A percentile compares a stretch with the other conserved stretches of the same genome.
phyloP scores from a whole-genome alignment of 176 grass and related monocot species.

The Dendrocalamus sinicus region DNA sequence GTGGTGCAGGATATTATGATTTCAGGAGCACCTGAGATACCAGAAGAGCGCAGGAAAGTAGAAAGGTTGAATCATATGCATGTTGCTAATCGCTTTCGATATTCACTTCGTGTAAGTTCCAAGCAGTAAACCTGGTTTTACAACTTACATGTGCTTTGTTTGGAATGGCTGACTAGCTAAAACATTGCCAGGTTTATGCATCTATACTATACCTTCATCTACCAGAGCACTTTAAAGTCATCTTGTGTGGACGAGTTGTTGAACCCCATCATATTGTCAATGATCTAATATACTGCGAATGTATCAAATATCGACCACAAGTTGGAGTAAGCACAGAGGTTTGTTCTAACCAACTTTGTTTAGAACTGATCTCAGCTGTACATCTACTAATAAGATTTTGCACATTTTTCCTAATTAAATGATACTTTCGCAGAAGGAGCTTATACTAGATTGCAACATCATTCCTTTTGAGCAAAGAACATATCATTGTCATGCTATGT shows the following conservation, averaged over 20 bases:
- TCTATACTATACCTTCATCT: constrained; percentile 73
- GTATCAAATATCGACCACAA: constrained; percentile 73
- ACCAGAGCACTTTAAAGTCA: constrained; percentile 58
- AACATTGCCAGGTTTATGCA: constrained; percentile 66
- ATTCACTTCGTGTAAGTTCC: constrained; percentile 68
- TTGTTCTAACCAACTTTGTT: constrained; percentile 33
- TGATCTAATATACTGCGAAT: constrained; percentile 67
- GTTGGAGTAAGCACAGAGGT: constrained; percentile 57
- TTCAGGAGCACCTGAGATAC: constrained; percentile 42
- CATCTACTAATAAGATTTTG: constrained; percentile 12
- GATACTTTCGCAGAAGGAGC: background rate
- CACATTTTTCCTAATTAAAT: background rate
- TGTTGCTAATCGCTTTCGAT: constrained; percentile 59
- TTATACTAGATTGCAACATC: constrained; percentile 3
- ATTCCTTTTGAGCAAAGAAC: background rate
- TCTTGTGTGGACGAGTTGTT: constrained; percentile 67
- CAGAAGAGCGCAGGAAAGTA: background rate
- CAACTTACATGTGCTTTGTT: constrained; percentile 30
- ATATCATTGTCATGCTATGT: background rate
- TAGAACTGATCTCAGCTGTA: constrained; percentile 5
- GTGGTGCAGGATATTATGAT: constrained; percentile 56
- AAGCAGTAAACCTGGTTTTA: background rate
- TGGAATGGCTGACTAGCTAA: constrained; percentile 27
- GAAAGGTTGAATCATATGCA: constrained; percentile 60
- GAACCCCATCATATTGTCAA: constrained; percentile 50